Evolutionary conservation across 2,329 filamentous ascomycete species (phyloP).

Genomic region (Colletotrichum shisoi): DNA sequence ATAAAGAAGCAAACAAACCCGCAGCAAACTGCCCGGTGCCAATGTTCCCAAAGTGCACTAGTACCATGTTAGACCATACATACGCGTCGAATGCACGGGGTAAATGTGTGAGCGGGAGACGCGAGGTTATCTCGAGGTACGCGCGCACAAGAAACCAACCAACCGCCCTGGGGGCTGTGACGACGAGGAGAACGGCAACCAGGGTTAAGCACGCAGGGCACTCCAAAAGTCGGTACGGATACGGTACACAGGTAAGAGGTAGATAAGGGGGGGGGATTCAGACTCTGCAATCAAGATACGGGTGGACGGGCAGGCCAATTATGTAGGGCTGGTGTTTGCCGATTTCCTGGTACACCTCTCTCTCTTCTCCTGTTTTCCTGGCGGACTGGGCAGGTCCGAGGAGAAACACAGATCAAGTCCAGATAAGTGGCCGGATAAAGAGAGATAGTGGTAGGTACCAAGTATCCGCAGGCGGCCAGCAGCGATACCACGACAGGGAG

Average conservation of each 20-base stretch:
- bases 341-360: not conserved
- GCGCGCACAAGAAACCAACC: slow-evolving; percentile 3
- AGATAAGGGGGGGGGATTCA: not conserved
- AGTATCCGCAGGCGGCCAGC: not conserved
- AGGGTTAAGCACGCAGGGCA: not conserved
- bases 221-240: not conserved
- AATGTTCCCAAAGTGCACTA: slow-evolving; percentile 15
- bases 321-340: slow-evolving; percentile 5
- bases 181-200: not conserved
- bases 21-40: slow-evolving; percentile 11
- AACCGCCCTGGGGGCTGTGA: not conserved
- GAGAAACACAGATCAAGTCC: slow-evolving; percentile 29
- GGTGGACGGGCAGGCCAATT: slow-evolving; percentile 16
- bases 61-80: slow-evolving; percentile 10
- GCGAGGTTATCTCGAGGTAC: slow-evolving; percentile 10
- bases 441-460: slow-evolving; percentile 5
- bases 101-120: not conserved
- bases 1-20: slow-evolving; percentile 19
- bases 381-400: slow-evolving; percentile 37
- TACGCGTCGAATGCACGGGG: slow-evolving; percentile 11
- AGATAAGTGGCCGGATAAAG: slow-evolving; percentile 15
- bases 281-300: slow-evolving; percentile 10
- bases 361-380: not conserved
- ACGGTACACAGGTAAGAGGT: too few relatives aligned
- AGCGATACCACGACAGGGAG: slow-evolving; percentile 34